Percentiles rank a stretch among this genome's conserved stretches.
Conservation (phyloP, 306 rosid genomes). For the Cicer judaicum region DNA sequence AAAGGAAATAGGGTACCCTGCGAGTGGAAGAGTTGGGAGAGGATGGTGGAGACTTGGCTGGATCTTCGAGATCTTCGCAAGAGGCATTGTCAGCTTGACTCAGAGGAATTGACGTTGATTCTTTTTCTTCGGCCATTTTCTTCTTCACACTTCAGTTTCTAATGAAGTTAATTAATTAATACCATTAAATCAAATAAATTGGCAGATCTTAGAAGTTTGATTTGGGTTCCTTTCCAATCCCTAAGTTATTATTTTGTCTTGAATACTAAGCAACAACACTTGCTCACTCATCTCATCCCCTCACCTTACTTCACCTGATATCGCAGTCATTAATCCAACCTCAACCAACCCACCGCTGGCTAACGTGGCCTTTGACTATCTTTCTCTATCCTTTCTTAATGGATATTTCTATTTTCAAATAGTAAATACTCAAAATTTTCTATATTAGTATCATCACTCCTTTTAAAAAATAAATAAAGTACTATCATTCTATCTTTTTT, state of each 20-base stretch:
- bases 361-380: too few relatives aligned
- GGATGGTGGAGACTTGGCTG: slow-evolving; percentile 72
- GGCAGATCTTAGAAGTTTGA: too few relatives aligned
- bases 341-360: too few relatives aligned
- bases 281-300: background rate
- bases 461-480: too few relatives aligned
- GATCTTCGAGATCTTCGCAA: slow-evolving; percentile 83
- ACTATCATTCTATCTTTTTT: too few relatives aligned
- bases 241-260: background rate
- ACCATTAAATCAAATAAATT: background rate
- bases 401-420: too few relatives aligned
- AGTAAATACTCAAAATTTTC: too few relatives aligned
- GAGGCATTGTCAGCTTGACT: slow-evolving; percentile 79
- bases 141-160: slow-evolving; percentile 1
- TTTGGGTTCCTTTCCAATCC: too few relatives aligned
- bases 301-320: too few relatives aligned
- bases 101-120: slow-evolving; percentile 77
- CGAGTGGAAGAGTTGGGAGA: slow-evolving; percentile 92
- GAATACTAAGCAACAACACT: slow-evolving; percentile 2
- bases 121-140: slow-evolving; percentile 80
- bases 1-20: slow-evolving; percentile 54
- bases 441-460: too few relatives aligned
- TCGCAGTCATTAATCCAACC: too few relatives aligned
- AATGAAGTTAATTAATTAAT: background rate
- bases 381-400: too few relatives aligned